These are phyloP conservation scores for Nannochloropsis gaditana DNA, from an alignment of 108 stramenopile species.

Conservation along the genomic window DNA sequence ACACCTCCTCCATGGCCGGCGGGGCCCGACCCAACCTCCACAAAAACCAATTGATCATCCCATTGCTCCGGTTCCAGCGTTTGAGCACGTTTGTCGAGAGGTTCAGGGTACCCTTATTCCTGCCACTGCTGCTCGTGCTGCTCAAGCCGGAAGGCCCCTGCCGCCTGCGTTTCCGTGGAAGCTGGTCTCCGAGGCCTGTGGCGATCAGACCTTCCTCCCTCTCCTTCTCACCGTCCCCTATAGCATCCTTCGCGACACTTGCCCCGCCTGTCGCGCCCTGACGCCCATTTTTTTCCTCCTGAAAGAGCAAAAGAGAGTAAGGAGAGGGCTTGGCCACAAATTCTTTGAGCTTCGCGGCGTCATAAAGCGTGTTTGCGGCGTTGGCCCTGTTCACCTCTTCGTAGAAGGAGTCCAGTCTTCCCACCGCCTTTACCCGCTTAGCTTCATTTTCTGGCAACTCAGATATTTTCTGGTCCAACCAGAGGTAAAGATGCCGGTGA, in stretches of 20 bases:
- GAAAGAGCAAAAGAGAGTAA: not conserved
- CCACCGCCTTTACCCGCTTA: not conserved
- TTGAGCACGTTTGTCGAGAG: not conserved
- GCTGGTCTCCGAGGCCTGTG: not conserved
- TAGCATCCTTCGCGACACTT: not conserved
- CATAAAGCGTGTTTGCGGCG: not conserved
- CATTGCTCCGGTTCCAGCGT: not conserved
- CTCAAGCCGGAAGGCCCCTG: not conserved
- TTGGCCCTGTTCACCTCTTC: not conserved
- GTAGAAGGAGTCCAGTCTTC: not conserved
- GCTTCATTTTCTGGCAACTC: not conserved
- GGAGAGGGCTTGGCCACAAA: not conserved
- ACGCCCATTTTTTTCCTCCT: not conserved
- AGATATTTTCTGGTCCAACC: not conserved
- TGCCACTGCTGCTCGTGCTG: not conserved
- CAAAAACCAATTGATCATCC: conserved; percentile 10
- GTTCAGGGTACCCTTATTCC: not conserved
- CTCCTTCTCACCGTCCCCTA: not conserved
- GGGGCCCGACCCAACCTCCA: not conserved
- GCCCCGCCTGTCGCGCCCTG: not conserved
- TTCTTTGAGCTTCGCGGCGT: not conserved
- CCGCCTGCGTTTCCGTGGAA: not conserved
- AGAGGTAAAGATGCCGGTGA: conserved; percentile 20
- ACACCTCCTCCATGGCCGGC: not conserved
- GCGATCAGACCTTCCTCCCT: not conserved